phyloP scores from a whole-genome alignment of 2,329 filamentous ascomycete species.

The Aspergillus jensenii region DNA sequence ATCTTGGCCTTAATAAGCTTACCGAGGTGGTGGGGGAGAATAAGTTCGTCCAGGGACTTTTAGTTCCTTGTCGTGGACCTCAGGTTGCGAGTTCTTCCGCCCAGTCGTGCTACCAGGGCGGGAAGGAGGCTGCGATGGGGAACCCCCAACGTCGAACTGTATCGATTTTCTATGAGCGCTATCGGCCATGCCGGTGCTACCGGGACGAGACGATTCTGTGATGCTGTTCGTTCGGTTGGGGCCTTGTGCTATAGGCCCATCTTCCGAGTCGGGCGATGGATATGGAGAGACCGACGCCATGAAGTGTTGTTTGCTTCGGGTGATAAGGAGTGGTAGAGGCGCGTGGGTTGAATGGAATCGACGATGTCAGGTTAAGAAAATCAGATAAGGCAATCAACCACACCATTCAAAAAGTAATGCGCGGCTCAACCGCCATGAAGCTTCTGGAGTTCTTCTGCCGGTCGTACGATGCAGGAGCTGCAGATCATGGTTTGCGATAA shows the following conservation, averaged over 20 bases:
- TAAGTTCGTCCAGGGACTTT: slow-evolving; percentile 27
- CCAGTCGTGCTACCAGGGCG: slow-evolving; percentile 29
- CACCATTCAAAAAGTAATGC: slow-evolving; percentile 1
- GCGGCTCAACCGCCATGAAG: slow-evolving; percentile 29
- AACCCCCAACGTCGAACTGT: slow-evolving; percentile 36
- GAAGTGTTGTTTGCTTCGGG: background rate
- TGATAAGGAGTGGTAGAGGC: background rate
- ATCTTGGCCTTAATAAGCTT: slow-evolving; percentile 14
- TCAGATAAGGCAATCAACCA: background rate
- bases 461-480: slow-evolving; percentile 22
- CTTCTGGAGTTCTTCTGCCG: slow-evolving; percentile 25
- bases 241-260: background rate
- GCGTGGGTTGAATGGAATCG: background rate
- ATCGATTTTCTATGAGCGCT: slow-evolving; percentile 37
- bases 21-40: slow-evolving; percentile 45
- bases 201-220: slow-evolving; percentile 18
- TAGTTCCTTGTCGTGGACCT: slow-evolving; percentile 25
- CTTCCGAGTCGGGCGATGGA: slow-evolving; percentile 13
- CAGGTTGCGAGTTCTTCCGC: slow-evolving; percentile 25
- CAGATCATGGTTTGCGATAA: slow-evolving; percentile 24
- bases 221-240: slow-evolving; percentile 12
- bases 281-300: slow-evolving; percentile 13
- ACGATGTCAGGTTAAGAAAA: background rate
- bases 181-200: slow-evolving; percentile 20
- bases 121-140: slow-evolving; percentile 29